phyloP scores from a whole-genome alignment of 2,329 filamentous ascomycete species.

The Pseudocercospora macadamiae region DNA sequence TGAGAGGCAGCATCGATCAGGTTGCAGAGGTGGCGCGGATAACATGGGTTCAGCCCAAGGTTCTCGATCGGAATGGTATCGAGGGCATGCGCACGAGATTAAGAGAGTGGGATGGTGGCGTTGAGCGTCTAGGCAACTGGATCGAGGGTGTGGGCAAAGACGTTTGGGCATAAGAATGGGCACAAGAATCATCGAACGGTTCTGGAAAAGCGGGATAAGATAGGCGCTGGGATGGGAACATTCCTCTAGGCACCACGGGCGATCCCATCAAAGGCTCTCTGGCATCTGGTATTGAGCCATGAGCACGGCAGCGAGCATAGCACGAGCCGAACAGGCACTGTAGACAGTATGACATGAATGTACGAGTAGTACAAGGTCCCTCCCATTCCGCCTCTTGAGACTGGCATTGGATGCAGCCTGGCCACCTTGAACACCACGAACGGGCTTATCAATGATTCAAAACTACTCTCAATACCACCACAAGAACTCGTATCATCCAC shows the following conservation, averaged over 20 bases:
- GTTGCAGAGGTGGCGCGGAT: constrained; percentile 92
- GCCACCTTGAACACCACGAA: too few relatives aligned
- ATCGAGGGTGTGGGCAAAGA: constrained; percentile 93
- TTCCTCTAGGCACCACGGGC: too few relatives aligned
- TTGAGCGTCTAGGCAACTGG: constrained; percentile 96
- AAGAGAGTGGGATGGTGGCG: constrained; percentile 92
- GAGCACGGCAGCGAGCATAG: neutral
- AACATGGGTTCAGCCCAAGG: constrained; percentile 98
- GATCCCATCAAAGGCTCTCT: neutral
- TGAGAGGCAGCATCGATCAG: constrained; percentile 93
- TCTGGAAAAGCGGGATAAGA: neutral
- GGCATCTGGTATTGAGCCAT: neutral
- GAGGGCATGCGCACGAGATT: constrained; percentile 85
- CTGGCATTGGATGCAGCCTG: neutral
- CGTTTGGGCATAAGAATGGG: constrained; percentile 90
- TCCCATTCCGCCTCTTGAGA: neutral
- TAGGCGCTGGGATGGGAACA: neutral
- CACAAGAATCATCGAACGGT: too few relatives aligned
- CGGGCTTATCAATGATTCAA: too few relatives aligned
- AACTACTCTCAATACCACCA: too few relatives aligned
- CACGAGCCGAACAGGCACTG: neutral
- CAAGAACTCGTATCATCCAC: too few relatives aligned
- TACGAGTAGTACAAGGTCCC: neutral
- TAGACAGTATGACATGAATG: constrained; percentile 6
- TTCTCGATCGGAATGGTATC: constrained; percentile 93